Conservation (phyloP, 345 rosid species). For the Citrus unshiu region DNA sequence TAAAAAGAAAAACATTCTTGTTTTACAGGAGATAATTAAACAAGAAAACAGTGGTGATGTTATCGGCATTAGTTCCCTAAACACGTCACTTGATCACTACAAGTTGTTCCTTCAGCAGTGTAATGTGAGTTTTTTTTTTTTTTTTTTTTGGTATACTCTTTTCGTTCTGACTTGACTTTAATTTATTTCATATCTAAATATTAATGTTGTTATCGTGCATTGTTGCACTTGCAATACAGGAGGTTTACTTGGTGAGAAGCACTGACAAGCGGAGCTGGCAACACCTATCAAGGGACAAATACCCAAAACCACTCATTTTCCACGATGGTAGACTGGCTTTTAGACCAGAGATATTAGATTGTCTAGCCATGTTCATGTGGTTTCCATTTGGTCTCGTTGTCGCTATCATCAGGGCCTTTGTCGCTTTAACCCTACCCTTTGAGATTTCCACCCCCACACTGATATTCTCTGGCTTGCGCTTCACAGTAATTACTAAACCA, state of each 20-base stretch:
- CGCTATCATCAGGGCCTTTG: constrained; percentile 30
- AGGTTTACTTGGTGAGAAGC: constrained; percentile 42
- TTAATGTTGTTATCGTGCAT: not conserved
- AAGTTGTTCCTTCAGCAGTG: constrained; percentile 39
- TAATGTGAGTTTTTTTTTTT: constrained; percentile 28
- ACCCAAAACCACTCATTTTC: constrained; percentile 64
- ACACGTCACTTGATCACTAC: constrained; percentile 33
- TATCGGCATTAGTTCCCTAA: constrained; percentile 44
- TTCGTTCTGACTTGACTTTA: not conserved
- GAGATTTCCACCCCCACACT: constrained; percentile 38
- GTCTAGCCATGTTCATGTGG: constrained; percentile 67
- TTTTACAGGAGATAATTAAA: constrained; percentile 27
- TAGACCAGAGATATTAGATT: constrained; percentile 45
- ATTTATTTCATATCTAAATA: too few relatives aligned
- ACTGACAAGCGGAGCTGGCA: constrained; percentile 60
- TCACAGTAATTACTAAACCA: constrained; percentile 20
- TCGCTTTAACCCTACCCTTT: constrained; percentile 44
- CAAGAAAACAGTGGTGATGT: constrained; percentile 23
- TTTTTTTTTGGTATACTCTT: not conserved
- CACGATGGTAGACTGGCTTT: constrained; percentile 82
- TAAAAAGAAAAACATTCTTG: constrained; percentile 18
- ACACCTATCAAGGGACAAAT: constrained; percentile 37
- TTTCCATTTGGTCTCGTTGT: constrained; percentile 48
- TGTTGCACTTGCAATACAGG: constrained; percentile 34
- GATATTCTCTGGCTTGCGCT: constrained; percentile 32